Conservation (phyloP, 2,329 filamentous ascomycete genomes). For the Taxawa tesnikishii region DNA sequence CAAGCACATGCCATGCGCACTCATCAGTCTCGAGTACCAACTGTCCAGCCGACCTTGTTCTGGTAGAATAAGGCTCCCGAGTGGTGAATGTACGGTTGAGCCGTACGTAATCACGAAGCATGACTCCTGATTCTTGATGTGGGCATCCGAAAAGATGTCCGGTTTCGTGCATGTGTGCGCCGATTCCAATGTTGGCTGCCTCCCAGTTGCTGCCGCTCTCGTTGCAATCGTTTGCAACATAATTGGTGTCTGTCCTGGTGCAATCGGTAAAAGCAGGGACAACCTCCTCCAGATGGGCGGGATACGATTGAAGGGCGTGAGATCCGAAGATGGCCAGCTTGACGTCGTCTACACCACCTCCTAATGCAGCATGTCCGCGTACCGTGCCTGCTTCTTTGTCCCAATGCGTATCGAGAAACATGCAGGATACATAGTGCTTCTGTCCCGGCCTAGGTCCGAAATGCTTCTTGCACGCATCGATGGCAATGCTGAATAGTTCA, state of each 20-base stretch:
- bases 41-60: conserved; percentile 69
- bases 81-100: conserved; percentile 74
- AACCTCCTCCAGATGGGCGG: conserved; percentile 77
- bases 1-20: conserved; percentile 82
- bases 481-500: conserved; percentile 65
- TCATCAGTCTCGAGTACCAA: conserved; percentile 67
- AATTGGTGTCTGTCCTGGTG: conserved; percentile 70
- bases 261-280: conserved; percentile 82
- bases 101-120: conserved; percentile 77
- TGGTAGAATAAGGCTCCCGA: conserved; percentile 74
- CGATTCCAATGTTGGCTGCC: conserved; percentile 86
- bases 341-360: conserved; percentile 59
- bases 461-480: conserved; percentile 63
- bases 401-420: conserved; percentile 85
- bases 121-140: conserved; percentile 81
- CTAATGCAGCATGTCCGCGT: conserved; percentile 73
- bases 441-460: conserved; percentile 66
- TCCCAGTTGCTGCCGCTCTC: conserved; percentile 91
- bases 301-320: conserved; percentile 84
- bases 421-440: conserved; percentile 74
- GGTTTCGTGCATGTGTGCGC: conserved; percentile 81
- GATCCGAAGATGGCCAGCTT: conserved; percentile 86
- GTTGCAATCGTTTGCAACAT: conserved; percentile 74
- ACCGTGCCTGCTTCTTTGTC: conserved; percentile 59
- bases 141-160: conserved; percentile 85